phyloP scores from a whole-genome alignment of 2,329 filamentous ascomycete species.

The Fusarium duplospermum region DNA sequence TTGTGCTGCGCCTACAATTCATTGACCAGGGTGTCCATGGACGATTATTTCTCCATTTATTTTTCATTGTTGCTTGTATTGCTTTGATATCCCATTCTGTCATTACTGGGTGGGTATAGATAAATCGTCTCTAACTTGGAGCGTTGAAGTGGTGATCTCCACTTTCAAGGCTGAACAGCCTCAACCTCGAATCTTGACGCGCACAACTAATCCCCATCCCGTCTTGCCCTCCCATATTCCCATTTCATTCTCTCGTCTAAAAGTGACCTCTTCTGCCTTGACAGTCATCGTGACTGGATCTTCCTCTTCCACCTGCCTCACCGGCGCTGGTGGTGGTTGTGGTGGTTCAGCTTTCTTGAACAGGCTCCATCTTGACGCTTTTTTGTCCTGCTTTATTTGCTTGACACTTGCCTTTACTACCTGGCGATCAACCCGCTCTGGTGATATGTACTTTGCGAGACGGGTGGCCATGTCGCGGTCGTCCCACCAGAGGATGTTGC shows the following conservation, averaged over 20 bases:
- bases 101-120: not conserved
- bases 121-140: not conserved
- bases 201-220: constrained; percentile 63
- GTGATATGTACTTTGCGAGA: constrained; percentile 58
- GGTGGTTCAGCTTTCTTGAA: constrained; percentile 44
- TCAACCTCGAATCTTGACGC: constrained; percentile 46
- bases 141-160: not conserved
- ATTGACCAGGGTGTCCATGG: not conserved
- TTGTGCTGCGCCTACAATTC: not conserved
- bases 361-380: constrained; percentile 48
- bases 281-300: constrained; percentile 54
- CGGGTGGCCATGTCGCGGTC: constrained; percentile 60
- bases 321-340: constrained; percentile 9
- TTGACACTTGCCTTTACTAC: constrained; percentile 47
- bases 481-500: constrained; percentile 56
- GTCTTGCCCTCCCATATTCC: constrained; percentile 63
- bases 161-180: not conserved
- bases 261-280: constrained; percentile 60
- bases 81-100: not conserved
- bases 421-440: constrained; percentile 45
- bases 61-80: not conserved
- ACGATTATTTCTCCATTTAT: not conserved
- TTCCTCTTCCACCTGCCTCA: constrained; percentile 17
- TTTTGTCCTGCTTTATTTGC: constrained; percentile 50
- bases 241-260: constrained; percentile 63